Conservation (phyloP, 2,329 filamentous ascomycete genomes). For the Pezicula rhizophila region DNA sequence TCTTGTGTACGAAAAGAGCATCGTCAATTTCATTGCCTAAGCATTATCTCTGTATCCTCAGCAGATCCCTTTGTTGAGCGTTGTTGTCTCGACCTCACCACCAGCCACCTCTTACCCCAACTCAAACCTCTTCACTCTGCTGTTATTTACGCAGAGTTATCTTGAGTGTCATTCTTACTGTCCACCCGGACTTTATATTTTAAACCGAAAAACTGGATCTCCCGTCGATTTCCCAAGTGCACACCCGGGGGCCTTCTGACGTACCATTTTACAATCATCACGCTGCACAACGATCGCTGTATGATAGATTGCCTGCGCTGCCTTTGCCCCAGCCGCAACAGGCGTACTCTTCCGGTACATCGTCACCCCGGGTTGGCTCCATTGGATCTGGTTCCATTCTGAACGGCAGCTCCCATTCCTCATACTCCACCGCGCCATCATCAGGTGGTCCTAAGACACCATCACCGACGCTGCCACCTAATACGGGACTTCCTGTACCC, state of each 20-base stretch:
- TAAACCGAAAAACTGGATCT: conserved; percentile 90
- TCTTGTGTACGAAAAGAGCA: conserved; percentile 4
- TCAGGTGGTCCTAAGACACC: conserved; percentile 69
- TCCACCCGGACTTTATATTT: conserved; percentile 24
- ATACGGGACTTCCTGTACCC: conserved; percentile 36
- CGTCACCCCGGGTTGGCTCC: conserved; percentile 71
- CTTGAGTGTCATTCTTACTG: conserved; percentile 19
- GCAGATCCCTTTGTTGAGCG: conserved; percentile 1
- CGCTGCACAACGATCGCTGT: conserved; percentile 57
- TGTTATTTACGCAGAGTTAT: not conserved
- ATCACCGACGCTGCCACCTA: conserved; percentile 60
- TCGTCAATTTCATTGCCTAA: conserved; percentile 12
- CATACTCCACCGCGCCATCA: conserved; percentile 43
- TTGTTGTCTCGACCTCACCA: conserved; percentile 3
- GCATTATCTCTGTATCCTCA: conserved; percentile 9
- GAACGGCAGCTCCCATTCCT: conserved; percentile 48
- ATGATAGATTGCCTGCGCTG: conserved; percentile 69
- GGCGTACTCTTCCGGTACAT: conserved; percentile 62
- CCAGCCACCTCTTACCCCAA: not conserved
- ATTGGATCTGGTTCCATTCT: conserved; percentile 53
- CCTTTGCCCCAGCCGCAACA: conserved; percentile 60
- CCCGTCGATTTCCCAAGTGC: conserved; percentile 77
- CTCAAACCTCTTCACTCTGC: not conserved
- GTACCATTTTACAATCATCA: conserved; percentile 64
- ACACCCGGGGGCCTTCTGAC: conserved; percentile 72